These are phyloP conservation scores for Epicoccum sorghinum DNA, from an alignment of 2,329 filamentous ascomycete species.

Conservation along the genomic window DNA sequence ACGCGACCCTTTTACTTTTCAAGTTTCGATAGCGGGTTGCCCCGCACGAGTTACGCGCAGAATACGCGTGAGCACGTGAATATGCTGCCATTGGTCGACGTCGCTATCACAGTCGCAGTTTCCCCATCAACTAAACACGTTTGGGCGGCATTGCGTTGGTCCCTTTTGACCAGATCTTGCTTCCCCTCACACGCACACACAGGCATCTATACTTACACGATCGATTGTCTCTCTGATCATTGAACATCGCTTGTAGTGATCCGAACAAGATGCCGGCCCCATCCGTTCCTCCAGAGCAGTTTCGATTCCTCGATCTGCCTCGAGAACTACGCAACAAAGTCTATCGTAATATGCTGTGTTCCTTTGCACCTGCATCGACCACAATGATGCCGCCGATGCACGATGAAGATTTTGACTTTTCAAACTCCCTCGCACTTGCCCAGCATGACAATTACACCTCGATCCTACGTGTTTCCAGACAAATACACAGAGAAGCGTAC, in stretches of 20 bases:
- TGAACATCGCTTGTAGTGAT: not conserved
- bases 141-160: not conserved
- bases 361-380: constrained; percentile 3
- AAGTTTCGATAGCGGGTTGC: not conserved
- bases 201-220: no score
- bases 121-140: not conserved
- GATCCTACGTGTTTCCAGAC: constrained; percentile 15
- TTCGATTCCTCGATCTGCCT: constrained; percentile 19
- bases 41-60: no score
- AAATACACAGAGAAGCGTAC: constrained; percentile 21
- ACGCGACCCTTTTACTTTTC: no score
- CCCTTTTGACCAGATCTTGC: no score
- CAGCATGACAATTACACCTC: constrained; percentile 11
- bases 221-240: no score
- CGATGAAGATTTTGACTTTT: not conserved
- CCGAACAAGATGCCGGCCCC: not conserved
- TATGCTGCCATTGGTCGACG: not conserved
- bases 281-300: not conserved
- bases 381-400: not conserved
- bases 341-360: constrained; percentile 12
- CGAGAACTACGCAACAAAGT: constrained; percentile 21
- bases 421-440: not conserved
- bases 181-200: no score
- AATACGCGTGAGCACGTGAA: no score
- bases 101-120: not conserved